Percentiles rank a stretch among this genome's conserved stretches.
Evolutionary conservation across 2,329 filamentous ascomycete genomes (phyloP).

Genomic region (Diplocarpon rosae): DNA sequence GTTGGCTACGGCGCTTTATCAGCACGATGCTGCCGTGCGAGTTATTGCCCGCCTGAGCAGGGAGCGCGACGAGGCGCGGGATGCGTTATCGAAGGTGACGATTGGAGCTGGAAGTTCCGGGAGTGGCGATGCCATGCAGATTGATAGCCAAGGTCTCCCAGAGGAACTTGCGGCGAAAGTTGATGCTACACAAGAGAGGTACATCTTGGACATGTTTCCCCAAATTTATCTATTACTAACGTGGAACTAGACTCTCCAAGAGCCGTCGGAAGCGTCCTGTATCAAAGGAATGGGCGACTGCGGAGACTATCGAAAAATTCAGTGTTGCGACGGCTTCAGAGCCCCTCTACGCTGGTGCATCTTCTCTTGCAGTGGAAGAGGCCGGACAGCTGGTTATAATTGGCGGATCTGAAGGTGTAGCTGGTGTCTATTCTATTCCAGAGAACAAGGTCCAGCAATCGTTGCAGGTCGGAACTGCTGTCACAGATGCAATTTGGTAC

Average conservation of each 20-base stretch:
- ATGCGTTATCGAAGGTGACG: slow-evolving; percentile 76
- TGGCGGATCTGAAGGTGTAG: slow-evolving; percentile 49
- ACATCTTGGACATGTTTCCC: slow-evolving; percentile 30
- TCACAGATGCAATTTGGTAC: slow-evolving; percentile 46
- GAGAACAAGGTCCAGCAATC: slow-evolving; percentile 55
- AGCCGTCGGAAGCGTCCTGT: slow-evolving; percentile 81
- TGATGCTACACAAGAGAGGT: slow-evolving; percentile 71
- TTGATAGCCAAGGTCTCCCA: slow-evolving; percentile 70
- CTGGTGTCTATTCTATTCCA: slow-evolving; percentile 68
- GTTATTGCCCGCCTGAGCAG: slow-evolving; percentile 86
- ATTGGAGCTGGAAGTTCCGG: slow-evolving; percentile 46
- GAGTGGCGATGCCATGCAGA: slow-evolving; percentile 80
- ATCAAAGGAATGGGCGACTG: slow-evolving; percentile 73
- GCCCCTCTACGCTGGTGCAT: slow-evolving; percentile 47
- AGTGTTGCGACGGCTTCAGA: slow-evolving; percentile 42
- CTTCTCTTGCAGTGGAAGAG: slow-evolving; percentile 45
- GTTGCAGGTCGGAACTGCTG: slow-evolving; percentile 33
- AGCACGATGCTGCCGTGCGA: slow-evolving; percentile 91
- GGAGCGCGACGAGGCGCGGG: slow-evolving; percentile 85
- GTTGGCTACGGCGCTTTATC: slow-evolving; percentile 85
- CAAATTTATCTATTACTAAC: slow-evolving; percentile 9
- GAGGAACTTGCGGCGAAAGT: slow-evolving; percentile 61
- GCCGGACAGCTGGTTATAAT: slow-evolving; percentile 49
- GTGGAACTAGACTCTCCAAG: slow-evolving; percentile 57
- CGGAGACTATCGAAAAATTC: slow-evolving; percentile 56